Evolutionary conservation across 1,284 basidiomycete genomes (phyloP).

Genomic region (Rhizoctonia solani): DNA sequence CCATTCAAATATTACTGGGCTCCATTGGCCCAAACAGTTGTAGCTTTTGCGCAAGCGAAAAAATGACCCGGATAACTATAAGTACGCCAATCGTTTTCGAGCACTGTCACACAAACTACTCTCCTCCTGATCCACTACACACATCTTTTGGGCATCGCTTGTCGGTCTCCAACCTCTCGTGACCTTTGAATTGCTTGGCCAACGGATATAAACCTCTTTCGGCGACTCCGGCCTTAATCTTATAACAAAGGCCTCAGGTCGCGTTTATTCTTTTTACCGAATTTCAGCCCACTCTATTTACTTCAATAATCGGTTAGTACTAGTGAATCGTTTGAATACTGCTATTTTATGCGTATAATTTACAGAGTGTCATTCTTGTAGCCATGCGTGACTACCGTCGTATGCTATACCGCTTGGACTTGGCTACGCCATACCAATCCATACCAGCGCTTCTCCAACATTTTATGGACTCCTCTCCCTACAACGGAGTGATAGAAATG

Average conservation of each 20-base stretch:
- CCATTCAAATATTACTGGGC: background rate
- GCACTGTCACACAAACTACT: conserved; percentile 4
- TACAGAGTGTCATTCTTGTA: background rate
- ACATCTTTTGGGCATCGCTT: background rate
- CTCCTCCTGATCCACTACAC: background rate
- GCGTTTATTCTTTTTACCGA: too few species aligned
- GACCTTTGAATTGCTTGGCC: background rate
- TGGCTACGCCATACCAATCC: conserved; percentile 31
- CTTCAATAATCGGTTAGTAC: too few species aligned
- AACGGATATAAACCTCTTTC: too few species aligned
- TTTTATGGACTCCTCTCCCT: conserved; percentile 28
- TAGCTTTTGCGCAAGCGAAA: background rate
- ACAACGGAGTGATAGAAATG: conserved; percentile 27
- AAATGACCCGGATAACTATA: conserved; percentile 14
- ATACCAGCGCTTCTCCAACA: conserved; percentile 31
- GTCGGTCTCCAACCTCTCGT: background rate
- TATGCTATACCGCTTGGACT: conserved; percentile 31
- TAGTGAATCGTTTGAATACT: background rate
- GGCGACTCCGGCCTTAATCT: too few species aligned
- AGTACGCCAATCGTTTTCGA: conserved; percentile 4
- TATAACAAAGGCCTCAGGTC: too few species aligned
- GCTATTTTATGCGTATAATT: background rate
- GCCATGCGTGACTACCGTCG: conserved; percentile 32
- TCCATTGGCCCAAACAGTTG: conserved; percentile 12
- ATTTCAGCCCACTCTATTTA: too few species aligned